Percentiles rank a stretch among this genome's conserved stretches.
Evolutionary conservation across 2,329 filamentous ascomycete genomes (phyloP).

Genomic region (Claviceps lovelessii): DNA sequence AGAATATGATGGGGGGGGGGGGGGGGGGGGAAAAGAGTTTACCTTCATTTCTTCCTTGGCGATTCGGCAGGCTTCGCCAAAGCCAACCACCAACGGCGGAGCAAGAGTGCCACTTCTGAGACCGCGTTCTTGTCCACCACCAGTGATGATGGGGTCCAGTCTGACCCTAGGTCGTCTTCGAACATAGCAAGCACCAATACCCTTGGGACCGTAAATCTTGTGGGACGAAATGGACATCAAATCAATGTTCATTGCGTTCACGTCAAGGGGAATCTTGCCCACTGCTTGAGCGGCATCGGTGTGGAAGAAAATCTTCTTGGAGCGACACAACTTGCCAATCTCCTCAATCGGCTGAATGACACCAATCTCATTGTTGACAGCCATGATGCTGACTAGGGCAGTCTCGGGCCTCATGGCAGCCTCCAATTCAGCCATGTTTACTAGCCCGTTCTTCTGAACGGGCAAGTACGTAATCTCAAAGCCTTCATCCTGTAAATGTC

Average conservation of each 20-base stretch:
- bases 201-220: conserved; percentile 97
- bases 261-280: conserved; percentile 93
- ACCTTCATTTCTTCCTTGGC: conserved; percentile 83
- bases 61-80: conserved; percentile 89
- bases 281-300: conserved; percentile 93
- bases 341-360: conserved; percentile 94
- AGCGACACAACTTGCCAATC: conserved; percentile 82
- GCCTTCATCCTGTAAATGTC: conserved; percentile 91
- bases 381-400: conserved; percentile 88
- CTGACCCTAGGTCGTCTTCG: conserved; percentile 84
- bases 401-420: conserved; percentile 85
- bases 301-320: conserved; percentile 95
- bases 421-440: conserved; percentile 72
- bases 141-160: conserved; percentile 88
- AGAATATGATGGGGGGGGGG: too few species aligned
- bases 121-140: conserved; percentile 90
- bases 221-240: conserved; percentile 98
- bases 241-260: conserved; percentile 96
- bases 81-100: conserved; percentile 76
- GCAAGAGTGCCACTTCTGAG: conserved; percentile 87
- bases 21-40: conserved; percentile 33
- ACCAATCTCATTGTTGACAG: conserved; percentile 98
- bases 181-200: conserved; percentile 91
- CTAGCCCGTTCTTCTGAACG: conserved; percentile 71
- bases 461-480: conserved; percentile 96